These are phyloP conservation scores for Lyophyllum atratum DNA, from an alignment of 768 basidiomycete species.

Conservation along the genomic window DNA sequence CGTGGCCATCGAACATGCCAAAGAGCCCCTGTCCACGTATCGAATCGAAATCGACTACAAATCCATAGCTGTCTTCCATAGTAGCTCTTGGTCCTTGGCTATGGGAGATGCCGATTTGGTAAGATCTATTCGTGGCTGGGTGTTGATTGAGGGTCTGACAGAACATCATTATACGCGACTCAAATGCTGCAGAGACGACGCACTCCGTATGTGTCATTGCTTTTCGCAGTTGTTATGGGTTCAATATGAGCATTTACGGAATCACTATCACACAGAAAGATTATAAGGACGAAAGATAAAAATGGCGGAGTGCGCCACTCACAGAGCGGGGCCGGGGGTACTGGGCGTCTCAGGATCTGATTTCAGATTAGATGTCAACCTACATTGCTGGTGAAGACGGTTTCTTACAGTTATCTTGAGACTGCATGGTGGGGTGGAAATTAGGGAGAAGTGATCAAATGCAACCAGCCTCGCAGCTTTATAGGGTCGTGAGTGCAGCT, in stretches of 20 bases:
- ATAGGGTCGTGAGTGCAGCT: neutral
- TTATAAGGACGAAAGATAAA: neutral
- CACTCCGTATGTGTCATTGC: constrained; percentile 14
- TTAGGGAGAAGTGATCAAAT: neutral
- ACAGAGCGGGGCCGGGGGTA: constrained; percentile 11
- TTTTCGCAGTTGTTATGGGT: constrained; percentile 13
- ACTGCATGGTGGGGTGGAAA: constrained; percentile 8
- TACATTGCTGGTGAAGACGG: neutral
- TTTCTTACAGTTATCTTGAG: constrained; percentile 12
- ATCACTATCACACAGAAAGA: neutral
- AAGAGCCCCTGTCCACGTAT: constrained; percentile 18
- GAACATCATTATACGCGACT: neutral
- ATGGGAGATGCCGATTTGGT: constrained; percentile 12
- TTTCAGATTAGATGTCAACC: neutral
- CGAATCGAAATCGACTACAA: constrained; percentile 14
- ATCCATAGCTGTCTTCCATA: constrained; percentile 20
- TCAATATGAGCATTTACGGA: constrained; percentile 6
- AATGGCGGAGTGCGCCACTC: neutral
- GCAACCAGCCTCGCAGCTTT: neutral
- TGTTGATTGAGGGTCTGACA: constrained; percentile 14
- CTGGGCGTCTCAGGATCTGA: constrained; percentile 15
- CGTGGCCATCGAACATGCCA: constrained; percentile 17
- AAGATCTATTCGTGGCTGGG: constrained; percentile 7
- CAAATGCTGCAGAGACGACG: neutral
- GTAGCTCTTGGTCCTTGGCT: constrained; percentile 7